Base-by-base conservation (phyloP, 345 rosid genomes). In the Eucalyptus curtisii region DNA sequence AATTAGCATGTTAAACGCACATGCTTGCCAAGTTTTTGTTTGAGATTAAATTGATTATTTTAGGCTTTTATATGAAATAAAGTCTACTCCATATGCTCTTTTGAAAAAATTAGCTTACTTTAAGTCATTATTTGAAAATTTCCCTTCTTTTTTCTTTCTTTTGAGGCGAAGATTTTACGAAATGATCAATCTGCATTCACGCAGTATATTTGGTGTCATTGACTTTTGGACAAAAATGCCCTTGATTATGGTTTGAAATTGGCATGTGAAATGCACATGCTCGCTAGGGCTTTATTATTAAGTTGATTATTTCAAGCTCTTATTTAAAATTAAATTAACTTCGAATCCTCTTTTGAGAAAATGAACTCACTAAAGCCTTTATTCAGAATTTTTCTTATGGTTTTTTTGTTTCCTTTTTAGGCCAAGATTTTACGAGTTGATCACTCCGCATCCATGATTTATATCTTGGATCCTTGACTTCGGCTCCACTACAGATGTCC, bases 161-260 rank as follows among this genome's bases (percentile, higher is more conserved):
- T 59, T 59, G 31, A 7, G 31, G 7, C 0, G 15, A 59, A 59
- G 0, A 59, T 59, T 0, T 59, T 59, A 59, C 12, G 8, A 59
- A 15, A 25, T 0, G 8, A 59, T 25, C 0, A 59, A 10, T 59
- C 2, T 0, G 0, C 15, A 27, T 59, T 16, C 7, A 27, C 0
- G 15, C 13, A 10, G 0, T 59, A 59, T 59, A 59, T 59, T 59
- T 27, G 12, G 14, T 5, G 0, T 59, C 14, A 59, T 27, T 27
- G 31, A 59, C 16, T 27, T 27, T 59, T 11, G 66, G 31, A 25
- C n/a, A 25, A 27, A 59, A 59, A 59, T 12, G 66, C 66, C 15
- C 7, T 59, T 12, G 31, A 25, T 59, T 27, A 27, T 59, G 31
- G 7, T 59, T 59, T 25, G 31, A 59, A 59, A 59, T 59, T 12